Conservation (phyloP, 2,329 filamentous ascomycete genomes). For the Akanthomyces lecanii region DNA sequence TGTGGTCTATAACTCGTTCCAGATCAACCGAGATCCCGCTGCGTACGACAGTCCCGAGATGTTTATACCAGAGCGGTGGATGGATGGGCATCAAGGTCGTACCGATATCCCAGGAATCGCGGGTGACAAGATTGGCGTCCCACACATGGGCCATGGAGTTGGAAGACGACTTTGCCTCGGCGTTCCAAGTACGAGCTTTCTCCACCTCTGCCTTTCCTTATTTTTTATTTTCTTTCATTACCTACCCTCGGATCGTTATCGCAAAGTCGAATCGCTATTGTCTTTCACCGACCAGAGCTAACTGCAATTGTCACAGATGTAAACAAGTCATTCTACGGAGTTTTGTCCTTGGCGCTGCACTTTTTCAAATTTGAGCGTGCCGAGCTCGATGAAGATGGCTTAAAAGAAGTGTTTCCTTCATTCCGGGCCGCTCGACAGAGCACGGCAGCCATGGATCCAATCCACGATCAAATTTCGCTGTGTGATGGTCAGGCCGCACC, state of each 20-base stretch:
- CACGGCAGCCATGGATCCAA: slow-evolving; percentile 13
- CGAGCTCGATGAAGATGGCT: background rate
- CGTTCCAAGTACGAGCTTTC: slow-evolving; percentile 11
- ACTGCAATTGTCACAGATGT: background rate
- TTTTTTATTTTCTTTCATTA: too few relatives aligned
- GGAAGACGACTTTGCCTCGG: slow-evolving; percentile 16
- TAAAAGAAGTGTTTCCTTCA: slow-evolving; percentile 12
- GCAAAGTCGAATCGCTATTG: too few relatives aligned
- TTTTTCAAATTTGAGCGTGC: slow-evolving; percentile 16
- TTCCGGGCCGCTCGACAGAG: slow-evolving; percentile 14
- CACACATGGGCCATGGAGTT: slow-evolving; percentile 15
- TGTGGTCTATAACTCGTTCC: slow-evolving; percentile 14
- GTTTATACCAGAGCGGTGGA: slow-evolving; percentile 16
- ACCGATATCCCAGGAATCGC: slow-evolving; percentile 5
- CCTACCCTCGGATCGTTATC: too few relatives aligned
- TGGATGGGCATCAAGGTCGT: slow-evolving; percentile 15
- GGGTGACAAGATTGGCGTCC: slow-evolving; percentile 17
- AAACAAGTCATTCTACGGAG: slow-evolving; percentile 8
- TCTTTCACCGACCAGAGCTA: background rate
- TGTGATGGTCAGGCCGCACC: slow-evolving; percentile 12
- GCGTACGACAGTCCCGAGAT: slow-evolving; percentile 12
- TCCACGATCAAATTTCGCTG: slow-evolving; percentile 1
- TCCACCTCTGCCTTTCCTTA: too few relatives aligned
- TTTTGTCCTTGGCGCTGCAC: slow-evolving; percentile 10
- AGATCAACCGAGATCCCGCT: slow-evolving; percentile 14